Conservation (phyloP, 108 stramenopile species). For the Cyclotella kingstonii region DNA sequence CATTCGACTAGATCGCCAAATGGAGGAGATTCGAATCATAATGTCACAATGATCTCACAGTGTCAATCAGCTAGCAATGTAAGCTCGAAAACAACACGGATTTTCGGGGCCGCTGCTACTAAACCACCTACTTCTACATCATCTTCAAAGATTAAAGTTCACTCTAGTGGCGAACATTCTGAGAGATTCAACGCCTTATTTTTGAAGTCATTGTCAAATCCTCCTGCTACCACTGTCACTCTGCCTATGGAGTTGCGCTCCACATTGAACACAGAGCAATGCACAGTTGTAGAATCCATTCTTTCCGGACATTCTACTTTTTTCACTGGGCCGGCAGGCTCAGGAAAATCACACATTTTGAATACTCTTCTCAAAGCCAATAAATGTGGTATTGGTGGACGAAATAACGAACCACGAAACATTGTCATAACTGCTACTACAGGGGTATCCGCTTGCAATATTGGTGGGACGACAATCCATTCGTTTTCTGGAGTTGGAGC, state of each 20-base stretch:
- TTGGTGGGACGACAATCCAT: conserved; percentile 74
- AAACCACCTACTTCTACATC: too few species aligned
- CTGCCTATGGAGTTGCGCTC: conserved; percentile 20
- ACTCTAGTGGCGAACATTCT: too few species aligned
- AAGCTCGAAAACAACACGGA: too few species aligned
- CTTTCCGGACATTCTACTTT: conserved; percentile 38
- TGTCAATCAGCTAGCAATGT: too few species aligned
- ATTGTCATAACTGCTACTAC: conserved; percentile 65
- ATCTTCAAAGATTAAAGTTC: too few species aligned
- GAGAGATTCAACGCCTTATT: too few species aligned
- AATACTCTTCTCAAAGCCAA: conserved; percentile 29
- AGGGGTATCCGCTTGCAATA: conserved; percentile 51
- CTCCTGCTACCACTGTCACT: conserved; percentile 25
- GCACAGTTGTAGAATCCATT: conserved; percentile 34
- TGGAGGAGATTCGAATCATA: too few species aligned
- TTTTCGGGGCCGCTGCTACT: too few species aligned
- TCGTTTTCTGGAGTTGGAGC: conserved; percentile 70
- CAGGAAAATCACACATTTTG: conserved; percentile 42
- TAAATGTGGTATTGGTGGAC: conserved; percentile 11
- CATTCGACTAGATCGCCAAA: too few species aligned
- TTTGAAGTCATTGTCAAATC: conserved; percentile 23
- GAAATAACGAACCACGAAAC: conserved; percentile 22
- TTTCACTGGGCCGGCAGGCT: conserved; percentile 51
- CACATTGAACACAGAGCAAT: conserved; percentile 41
- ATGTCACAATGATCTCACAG: too few species aligned